Conservation (phyloP, 441 rosid species). For the Rhodomyrtus psidioides region DNA sequence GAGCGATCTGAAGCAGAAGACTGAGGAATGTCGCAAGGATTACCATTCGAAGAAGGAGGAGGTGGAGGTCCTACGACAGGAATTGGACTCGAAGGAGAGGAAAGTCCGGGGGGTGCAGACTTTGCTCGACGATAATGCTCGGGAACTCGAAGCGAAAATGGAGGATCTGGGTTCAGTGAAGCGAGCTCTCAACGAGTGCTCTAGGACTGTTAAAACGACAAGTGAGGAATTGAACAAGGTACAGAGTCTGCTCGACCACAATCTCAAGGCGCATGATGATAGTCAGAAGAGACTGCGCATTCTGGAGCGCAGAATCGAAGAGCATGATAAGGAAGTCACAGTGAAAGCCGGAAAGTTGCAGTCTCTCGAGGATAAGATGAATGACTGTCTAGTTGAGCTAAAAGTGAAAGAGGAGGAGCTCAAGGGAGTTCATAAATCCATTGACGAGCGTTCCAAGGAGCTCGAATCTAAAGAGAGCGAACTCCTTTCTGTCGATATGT, state of each 20-base stretch:
- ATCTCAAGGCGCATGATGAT: neutral
- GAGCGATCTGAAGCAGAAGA: neutral
- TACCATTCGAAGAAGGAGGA: slow-evolving; percentile 7
- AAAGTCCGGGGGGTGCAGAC: slow-evolving; percentile 4
- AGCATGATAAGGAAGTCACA: neutral
- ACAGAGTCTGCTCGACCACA: neutral
- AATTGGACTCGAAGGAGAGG: slow-evolving; percentile 7
- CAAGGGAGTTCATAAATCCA: neutral
- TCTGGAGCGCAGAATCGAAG: neutral
- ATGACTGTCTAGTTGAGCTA: neutral
- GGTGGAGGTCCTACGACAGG: slow-evolving; percentile 1
- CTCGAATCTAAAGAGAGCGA: slow-evolving; percentile 1
- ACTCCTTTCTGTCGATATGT: neutral
- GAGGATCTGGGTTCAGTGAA: neutral
- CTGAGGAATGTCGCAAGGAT: slow-evolving; percentile 1
- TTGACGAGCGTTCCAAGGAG: neutral
- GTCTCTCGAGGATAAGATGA: neutral
- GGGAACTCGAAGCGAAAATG: slow-evolving; percentile 1
- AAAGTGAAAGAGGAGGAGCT: slow-evolving; percentile 4
- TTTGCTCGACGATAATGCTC: neutral
- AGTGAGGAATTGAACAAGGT: neutral
- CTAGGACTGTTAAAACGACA: neutral
- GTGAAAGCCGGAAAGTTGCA: neutral
- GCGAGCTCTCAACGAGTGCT: neutral
- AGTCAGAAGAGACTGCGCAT: neutral